Evolutionary conservation across 2,329 filamentous ascomycete genomes (phyloP), one percentile per base, ranked within the genome.

Genomic region (Rugonectria rugulosa): DNA sequence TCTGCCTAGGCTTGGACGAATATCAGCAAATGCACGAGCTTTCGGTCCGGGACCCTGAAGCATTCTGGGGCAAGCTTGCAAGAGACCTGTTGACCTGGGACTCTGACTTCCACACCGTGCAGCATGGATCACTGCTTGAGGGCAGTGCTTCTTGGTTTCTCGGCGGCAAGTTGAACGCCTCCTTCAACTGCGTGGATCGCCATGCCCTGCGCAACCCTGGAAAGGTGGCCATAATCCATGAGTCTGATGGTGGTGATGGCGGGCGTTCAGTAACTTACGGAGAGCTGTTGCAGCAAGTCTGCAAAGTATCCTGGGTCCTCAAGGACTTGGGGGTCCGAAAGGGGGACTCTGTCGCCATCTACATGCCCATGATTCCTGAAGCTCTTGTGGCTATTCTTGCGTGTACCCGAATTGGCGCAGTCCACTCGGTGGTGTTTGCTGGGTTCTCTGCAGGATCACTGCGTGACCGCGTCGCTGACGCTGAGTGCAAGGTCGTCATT

Each of bases 341-440:
- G 82, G 95, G 95, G 52, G 95, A 99, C 77, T 97, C 93, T 5
- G 93, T 99, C 53, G 95, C 92, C 61, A 90, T 99, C 64, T 99
- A 99, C 81, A 80, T 99, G 63, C 95, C 95, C 74, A 99, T 99
- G 95, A 97, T 99, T 75, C 95, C 95, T 52, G 94, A 99, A 77
- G 95, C 95, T 6, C 70, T 99, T 55, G 82, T 99, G 69, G 89
- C 95, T 49, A 90, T 99, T 75, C 82, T 99, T 53, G 95, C 95
- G 58, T 96, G 93, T 75, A 80, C 88, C 32, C 91, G 95, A 72
- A 96, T 99, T 67, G 95, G 95, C 60, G 95, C 95, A 32, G 85
- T 99, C 19, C 95, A 99, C 84, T 98, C 95, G 0, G 94, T 99
- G 51, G 90, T 99, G 62, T 99, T 99, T 71, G 95, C 95, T 52